Conservation (phyloP, 192 early-diverging fungal species). For the Mortierella hygrophila region DNA sequence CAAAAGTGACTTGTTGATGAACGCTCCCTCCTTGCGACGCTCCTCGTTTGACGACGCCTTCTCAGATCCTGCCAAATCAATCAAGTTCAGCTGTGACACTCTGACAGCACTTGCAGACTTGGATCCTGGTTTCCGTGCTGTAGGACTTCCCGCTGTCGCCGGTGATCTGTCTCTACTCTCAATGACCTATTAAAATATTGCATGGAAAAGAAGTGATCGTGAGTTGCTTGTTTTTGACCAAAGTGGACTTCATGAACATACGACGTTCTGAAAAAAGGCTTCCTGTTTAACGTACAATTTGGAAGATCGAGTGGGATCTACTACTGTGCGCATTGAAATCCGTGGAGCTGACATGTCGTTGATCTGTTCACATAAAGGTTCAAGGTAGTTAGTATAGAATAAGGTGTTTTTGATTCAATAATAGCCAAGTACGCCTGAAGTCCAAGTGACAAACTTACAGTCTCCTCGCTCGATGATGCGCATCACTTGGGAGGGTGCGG, state of each 20-base stretch:
- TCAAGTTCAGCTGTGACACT: slow-evolving; percentile 80
- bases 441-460: slow-evolving; percentile 50
- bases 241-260: not conserved
- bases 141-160: slow-evolving; percentile 35
- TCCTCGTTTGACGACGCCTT: slow-evolving; percentile 87
- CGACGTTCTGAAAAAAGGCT: not conserved
- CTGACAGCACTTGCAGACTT: slow-evolving; percentile 30
- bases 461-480: slow-evolving; percentile 83
- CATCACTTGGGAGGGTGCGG: slow-evolving; percentile 77
- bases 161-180: slow-evolving; percentile 80
- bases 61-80: slow-evolving; percentile 98
- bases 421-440: no score
- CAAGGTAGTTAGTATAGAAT: not conserved
- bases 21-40: slow-evolving; percentile 96
- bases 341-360: slow-evolving; percentile 91
- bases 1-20: slow-evolving; percentile 91
- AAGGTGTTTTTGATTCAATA: not conserved
- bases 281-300: slow-evolving; percentile 69
- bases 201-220: not conserved
- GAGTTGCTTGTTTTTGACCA: not conserved
- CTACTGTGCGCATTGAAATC: slow-evolving; percentile 94
- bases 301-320: slow-evolving; percentile 96
- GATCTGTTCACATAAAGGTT: slow-evolving; percentile 48
- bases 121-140: slow-evolving; percentile 50
- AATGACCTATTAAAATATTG: slow-evolving; percentile 63